Percentiles rank a stretch among this genome's conserved stretches.
phyloP scores from a whole-genome alignment of 352 stramenopile genomes.

The Phytophthora fragariae region DNA sequence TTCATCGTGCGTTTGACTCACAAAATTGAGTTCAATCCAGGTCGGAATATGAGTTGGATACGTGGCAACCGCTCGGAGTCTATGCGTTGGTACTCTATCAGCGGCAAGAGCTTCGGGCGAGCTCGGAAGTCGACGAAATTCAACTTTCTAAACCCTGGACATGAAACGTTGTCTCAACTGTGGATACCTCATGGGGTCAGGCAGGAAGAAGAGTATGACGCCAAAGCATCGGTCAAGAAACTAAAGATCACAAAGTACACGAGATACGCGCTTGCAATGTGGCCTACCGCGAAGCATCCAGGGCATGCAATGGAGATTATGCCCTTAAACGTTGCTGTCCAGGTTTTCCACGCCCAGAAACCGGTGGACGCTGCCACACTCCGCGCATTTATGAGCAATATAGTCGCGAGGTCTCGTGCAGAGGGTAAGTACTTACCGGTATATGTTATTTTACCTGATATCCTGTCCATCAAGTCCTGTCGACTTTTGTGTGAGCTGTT shows the following conservation, averaged over 20 bases:
- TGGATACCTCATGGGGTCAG: constrained; percentile 17
- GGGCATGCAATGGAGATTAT: constrained; percentile 3
- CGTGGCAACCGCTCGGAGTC: not conserved
- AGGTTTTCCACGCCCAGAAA: constrained; percentile 3
- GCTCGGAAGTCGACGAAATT: not conserved
- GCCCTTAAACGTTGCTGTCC: not conserved
- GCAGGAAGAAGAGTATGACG: constrained; percentile 12
- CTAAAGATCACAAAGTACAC: too few species aligned
- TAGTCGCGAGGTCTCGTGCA: not conserved
- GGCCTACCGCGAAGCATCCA: constrained; percentile 1
- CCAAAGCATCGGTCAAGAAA: too few species aligned
- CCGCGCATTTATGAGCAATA: constrained; percentile 10
- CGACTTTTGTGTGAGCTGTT: not conserved
- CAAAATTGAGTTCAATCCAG: constrained; percentile 16
- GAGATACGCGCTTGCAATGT: constrained; percentile 24
- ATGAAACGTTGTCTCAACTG: constrained; percentile 12
- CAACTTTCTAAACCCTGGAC: constrained; percentile 28
- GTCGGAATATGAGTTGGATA: not conserved
- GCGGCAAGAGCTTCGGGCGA: not conserved
- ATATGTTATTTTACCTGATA: not conserved
- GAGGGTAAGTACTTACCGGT: not conserved
- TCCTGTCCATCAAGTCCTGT: not conserved
- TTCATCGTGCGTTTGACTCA: constrained; percentile 23
- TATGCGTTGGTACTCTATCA: not conserved
- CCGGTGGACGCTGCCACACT: not conserved